Base-by-base conservation (phyloP, 2,329 filamentous ascomycete genomes). In the Thelonectria blattea region DNA sequence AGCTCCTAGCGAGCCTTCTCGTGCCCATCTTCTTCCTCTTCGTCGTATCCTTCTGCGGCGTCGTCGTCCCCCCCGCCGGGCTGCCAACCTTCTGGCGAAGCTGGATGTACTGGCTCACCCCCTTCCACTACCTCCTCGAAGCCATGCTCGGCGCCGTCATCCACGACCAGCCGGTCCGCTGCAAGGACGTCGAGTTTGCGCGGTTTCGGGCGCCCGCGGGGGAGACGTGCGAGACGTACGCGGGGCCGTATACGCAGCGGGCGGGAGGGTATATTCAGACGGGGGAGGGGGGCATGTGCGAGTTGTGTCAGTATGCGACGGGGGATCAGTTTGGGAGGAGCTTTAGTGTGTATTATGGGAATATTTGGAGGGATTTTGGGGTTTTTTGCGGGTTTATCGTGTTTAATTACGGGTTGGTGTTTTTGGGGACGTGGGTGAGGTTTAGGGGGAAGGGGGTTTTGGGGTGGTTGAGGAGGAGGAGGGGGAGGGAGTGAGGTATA, bases 11-110 rank as follows among this genome's bases (percentile, higher is more conserved):
- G 1, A 88, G 85, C 4, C 75, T 91, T 0, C 78, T 91, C 1
- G 87, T 91, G 1, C 89, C 89, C 0, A 72, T 90, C 4, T 89
- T 91, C 74, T 90, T 91, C 76, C 82, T 88, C 24, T 91, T 91
- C 67, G 82, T 91, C 39, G 81, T 90, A 20, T 83, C 84, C 9
- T 91, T 91, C 79, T 91, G 88, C 71, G 89, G 89, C 58, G 86
- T 91, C 6, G 83, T 90, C 10, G 88, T 91, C 1, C 88, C 88
- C 0, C 85, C 85, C 15, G 69, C 64, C 2, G 80, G 80, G 3
- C 74, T 91, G 0, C 85, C 86, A 0, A 73, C 78, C 1, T 91
- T 91, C 72, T 91, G 89, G 88, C 78, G 80, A 14, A 75, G 74
- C 8, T 86, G 83, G 83, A 86, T 88, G 84, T 90, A 91, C 72